phyloP scores from a whole-genome alignment of 306 rosid genomes.

The Cucumis sativus region Cucumber_9930_V3 NC_026659.2:4532501-4533000 shows the following conservation, averaged over 20 bases:
- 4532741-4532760: neutral
- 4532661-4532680: neutral
- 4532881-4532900: neutral
- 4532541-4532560: neutral
- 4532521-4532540: neutral
- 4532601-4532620: neutral
- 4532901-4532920: neutral
- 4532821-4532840: neutral
- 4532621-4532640: neutral
- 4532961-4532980: neutral
- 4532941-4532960: neutral
- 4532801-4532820: neutral
- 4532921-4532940: neutral
- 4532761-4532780: constrained; percentile 4
- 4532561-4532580: neutral
- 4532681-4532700: constrained; percentile 1
- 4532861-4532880: neutral
- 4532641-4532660: neutral
- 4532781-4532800: neutral
- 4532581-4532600: neutral
- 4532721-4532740: too few relatives aligned
- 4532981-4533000: neutral
- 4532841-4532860: neutral
- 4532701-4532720: neutral
- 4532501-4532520: neutral